Evolutionary conservation across 345 rosid species (phyloP), one percentile per base, ranked within the genome.

Genomic region (Eucalyptus curtisii): DNA sequence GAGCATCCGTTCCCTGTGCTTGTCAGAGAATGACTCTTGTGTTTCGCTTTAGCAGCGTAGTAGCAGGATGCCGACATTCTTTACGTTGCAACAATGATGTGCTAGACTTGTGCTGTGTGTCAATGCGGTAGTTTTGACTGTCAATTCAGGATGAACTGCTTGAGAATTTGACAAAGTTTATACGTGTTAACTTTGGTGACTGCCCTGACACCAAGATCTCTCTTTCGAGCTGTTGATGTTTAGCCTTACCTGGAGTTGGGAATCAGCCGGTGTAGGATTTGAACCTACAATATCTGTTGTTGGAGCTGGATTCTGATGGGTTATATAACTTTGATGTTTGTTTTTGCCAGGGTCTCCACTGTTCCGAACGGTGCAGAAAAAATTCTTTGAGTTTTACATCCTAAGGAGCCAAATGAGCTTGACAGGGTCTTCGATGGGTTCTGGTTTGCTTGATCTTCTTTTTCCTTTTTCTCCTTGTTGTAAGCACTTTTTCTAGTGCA

Each of bases 391-490:
- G 14, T 76, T 76, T 81, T 85, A 45, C 53, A 87, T 76, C 92
- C 33, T 31, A 37, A 84, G 87, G 86, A 88, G 90, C 88, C 92
- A 87, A 68, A 97, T 97, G 99, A 97, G 96, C 93, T 91, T 95
- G 82, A 86, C 95, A n/a, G 96, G 96, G 88, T 88, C 95, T 92
- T 93, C 98, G 27, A 89, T 93, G 90, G 95, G 93, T 92, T 90
- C 98, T 90, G 95, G 98, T 96, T 90, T 91, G 95, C 94, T 88
- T 89, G 86, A 19, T 71, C 68, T 7, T 79, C 66, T 87, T 57
- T 61, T 89, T 64, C 13, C 87, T 76, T 85, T 37, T 37, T 88
- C 27, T 85, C 40, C 87, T 45, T 47, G 52, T 85, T 47, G 87
- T 85, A 85, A 57, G 50, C 48, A 57, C 14, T 55, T 87, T 87